Evolutionary conservation across 371 early-diverging fungal species (phyloP), one percentile per base, ranked within the genome.

Genomic region (Rhizopus microsporus): DNA sequence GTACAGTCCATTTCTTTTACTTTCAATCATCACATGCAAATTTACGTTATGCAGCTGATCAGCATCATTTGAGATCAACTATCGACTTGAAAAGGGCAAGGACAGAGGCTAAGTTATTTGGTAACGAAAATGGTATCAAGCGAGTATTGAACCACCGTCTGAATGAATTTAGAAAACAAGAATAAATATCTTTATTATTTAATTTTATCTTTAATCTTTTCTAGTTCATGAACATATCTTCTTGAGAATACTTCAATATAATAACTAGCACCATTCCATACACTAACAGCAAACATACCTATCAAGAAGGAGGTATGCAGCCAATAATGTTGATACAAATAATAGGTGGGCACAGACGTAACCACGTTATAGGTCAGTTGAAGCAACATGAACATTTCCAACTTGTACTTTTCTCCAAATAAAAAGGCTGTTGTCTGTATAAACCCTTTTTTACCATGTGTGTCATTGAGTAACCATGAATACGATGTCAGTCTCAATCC

Each of bases 181-280:
- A 64, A 37, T 10, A 29, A 45, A 33, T 50, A 4, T 47, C 47
- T 47, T 23, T 31, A 23, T 31, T 31, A n/a, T 43, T 43, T 43
- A n/a, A n/a, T 43, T 6, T 10, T 43, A 12, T 50, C 34, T 23
- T 61, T 57, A 8, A 65, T 61, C 4, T 62, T 58, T 65, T 74
- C 81, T 15, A 86, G 62, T 39, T 88, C 84, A 37, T 61, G 54
- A 42, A 77, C 75, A 51, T 88, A 88, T 35, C 81, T 74, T 57
- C 78, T 77, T 39, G 82, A 80, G 54, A 88, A 88, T 0, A 88
- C 87, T 51, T 88, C 89, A 69, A 90, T 82, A 69, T 90, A 90
- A 53, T 85, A 90, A 58, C 75, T 78, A 0, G 88, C 88, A 0
- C 88, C 90, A 43, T 88, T 88, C 80, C 83, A 88, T 5, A 87